Evolutionary conservation across 495 filamentous ascomycete genomes (phyloP), one percentile per base, ranked within the genome.

Genomic region (Astrocystis sublimbata): DNA sequence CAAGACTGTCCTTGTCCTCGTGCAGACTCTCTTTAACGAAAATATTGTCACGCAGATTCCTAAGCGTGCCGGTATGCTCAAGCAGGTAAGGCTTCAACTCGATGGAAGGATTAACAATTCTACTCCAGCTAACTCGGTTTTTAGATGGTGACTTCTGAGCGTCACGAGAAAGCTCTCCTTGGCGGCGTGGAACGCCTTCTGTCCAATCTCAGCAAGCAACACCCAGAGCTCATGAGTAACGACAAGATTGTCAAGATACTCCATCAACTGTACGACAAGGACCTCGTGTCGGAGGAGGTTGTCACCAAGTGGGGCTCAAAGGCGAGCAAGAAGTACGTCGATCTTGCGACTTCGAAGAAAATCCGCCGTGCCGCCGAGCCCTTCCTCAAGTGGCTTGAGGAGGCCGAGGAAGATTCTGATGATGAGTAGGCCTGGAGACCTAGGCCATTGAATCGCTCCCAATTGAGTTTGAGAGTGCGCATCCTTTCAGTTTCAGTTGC

Each of bases 281-380:
- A 98, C 59, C 83, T 98, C 50, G 76, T 96, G 64, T 85, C 83
- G 36, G 94, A 98, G 79, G 92, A 93, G 50, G 85, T 91, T 28
- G 83, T 96, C 73, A 92, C 88, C 78, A 88, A 88, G 57, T 98
- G 94, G 94, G 92, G 92, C 60, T 80, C 84, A 67, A 96, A 93
- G 83, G 92, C 93, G 33, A 96, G 92, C 85, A 97, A 96, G 86
- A 96, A 96, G 76, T 97, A 97, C 72, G 92, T 97, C 71, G 94
- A 98, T 67, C 71, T 93, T 36, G 65, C 86, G 43, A 93, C 86
- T 60, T 96, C 92, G 80, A 93, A 92, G 83, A 96, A 96, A 83
- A 90, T 98, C 68, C 90, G 92, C 82, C 94, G 96, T 83, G 86
- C 90, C 61, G 93, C 94, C 33, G 89, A 93, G 82, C 87, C 89